Evolutionary conservation across 192 early-diverging fungal species (phyloP), one percentile per base, ranked within the genome.

Genomic region (Chytriomyces sp.): DNA sequence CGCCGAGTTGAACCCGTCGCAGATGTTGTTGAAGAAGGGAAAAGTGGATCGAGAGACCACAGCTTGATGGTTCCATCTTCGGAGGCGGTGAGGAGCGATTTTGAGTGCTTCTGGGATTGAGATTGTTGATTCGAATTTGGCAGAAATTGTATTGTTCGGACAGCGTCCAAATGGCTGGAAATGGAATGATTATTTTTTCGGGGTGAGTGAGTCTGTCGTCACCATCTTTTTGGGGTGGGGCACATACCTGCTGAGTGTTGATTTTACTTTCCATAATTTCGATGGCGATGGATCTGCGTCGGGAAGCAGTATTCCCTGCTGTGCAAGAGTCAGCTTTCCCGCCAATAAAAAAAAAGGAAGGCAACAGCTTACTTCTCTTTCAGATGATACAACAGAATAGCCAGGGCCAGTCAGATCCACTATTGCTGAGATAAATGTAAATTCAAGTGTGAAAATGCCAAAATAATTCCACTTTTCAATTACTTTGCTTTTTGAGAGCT

Each of bases 31-130:
- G 47, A 6, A 57, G 7, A 13, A 10, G 57, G 50, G 11, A 9
- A 62, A 44, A 63, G 20, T 43, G 72, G 45, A 18, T 73, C n/a
- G 53, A 94, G 72, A 64, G 93, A 89, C 92, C 92, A 94, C 53
- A 94, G 77, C 71, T 92, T 93, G 48, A 91, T 88, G 0, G 93
- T 94, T 10, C 87, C 86, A 80, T 96, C 94, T 74, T 96, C 94
- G 7, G 91, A 92, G 20, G 89, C 92, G 8, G 93, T 89, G 35
- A 92, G 74, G 26, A 94, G 73, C 0, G 87, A 64, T 44, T 60
- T 73, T 49, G 18, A 18, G 35, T 20, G 35, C 63, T 13, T 10
- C 8, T 47, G 57, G 20, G 50, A 28, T n/a, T 59, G 16, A n/a
- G 16, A 23, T n/a, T 59, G 20, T 28, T 68, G 26, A 10, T 81